Evolutionary conservation across 176 grass and related monocot species (phyloP), one percentile per base, ranked within the genome.

Genomic region (Panicum miliaceum): DNA sequence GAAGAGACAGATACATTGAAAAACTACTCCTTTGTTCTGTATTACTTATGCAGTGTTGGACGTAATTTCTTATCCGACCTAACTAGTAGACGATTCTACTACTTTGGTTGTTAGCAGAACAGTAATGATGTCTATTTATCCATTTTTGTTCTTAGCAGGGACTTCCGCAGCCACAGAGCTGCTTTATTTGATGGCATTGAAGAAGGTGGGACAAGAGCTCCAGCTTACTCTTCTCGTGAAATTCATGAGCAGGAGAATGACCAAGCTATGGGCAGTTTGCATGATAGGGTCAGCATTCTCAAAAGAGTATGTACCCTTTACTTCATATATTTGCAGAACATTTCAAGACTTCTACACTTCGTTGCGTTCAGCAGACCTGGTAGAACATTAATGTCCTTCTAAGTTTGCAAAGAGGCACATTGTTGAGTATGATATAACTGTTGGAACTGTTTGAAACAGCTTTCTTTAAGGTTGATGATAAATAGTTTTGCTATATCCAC

Each of bases 161-260:
- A 94, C 56, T 81, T 89, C 45, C 75, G 73, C 13, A 78, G 51
- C 62, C 81, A 91, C 77, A 97, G 88, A 58, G 37, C 82, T 79
- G 85, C 90, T 84, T 87, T 97, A 45, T 97, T 94, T 68, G 92
- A 94, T 86, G 88, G 91, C 60, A 92, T 97, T 77, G 92, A 92
- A 80, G 92, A 94, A 76, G 92, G 90, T 58, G 88, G 84, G 18
- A 80, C 91, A 26, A 91, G 73, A 65, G 86, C 80, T 6, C 60
- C 85, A n/a, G 79, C 87, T 36, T 94, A 94, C 80, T 92, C 91
- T 12, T 97, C 94, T 48, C 92, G 80, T 54, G 94, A 97, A 85
- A 92, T 91, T 68, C 81, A 92, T 83, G 94, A 97, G 64, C 78
- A 91, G 80, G 90, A 94, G 34, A 97, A 97, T 62, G 94, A 91